Base-by-base conservation (phyloP, 176 grass and related monocot genomes). In the Ensete glaucum region DNA sequence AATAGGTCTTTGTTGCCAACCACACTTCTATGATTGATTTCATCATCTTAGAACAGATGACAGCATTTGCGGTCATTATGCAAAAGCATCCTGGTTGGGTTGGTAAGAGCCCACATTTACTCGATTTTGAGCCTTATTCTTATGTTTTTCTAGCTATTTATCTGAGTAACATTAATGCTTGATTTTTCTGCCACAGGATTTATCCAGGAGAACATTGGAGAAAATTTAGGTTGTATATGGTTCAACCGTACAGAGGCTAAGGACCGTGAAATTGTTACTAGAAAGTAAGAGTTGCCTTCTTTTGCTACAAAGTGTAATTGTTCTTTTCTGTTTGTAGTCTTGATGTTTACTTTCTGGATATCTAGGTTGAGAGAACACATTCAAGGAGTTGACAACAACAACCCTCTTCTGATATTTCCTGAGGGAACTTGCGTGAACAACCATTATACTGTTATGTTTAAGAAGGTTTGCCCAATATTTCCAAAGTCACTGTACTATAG, bases 61-160 rank as follows among this genome's bases (percentile, higher is more conserved):
- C 95, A 70, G 95, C 95, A 85, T 98, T 98, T 98, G 88, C 90
- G 74, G 95, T 98, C 73, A 98, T 98, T 73, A 98, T 98, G 95
- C 95, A 98, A 69, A 98, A 98, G 57, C 95, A 98, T 91, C 95
- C 90, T 81, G 95, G 95, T 87, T 93, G 95, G 95, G 95, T 98
- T 85, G 95, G 95, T 98, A 27, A 87, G 95, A 79, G 9, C 8
- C 43, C 9, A 9, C 52, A 34, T 10, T 56, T 54, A 13, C 26
- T 81, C 26, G 52, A 7, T 54, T 70, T 79, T 49, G 51, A 60
- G 24, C 11, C 34, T 43, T 43, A 73, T 52, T 79, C 10, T 67
- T 58, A 48, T 73, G 6, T 11, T 51, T 49, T 53, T 66, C 11
- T 23, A 2, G 12, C 8, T 56, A 17, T 16, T 56, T 11, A 17